Evolutionary conservation across 331 rosid species (phyloP), one percentile per base, ranked within the genome.

Genomic region (Pyrus hybrid): DNA sequence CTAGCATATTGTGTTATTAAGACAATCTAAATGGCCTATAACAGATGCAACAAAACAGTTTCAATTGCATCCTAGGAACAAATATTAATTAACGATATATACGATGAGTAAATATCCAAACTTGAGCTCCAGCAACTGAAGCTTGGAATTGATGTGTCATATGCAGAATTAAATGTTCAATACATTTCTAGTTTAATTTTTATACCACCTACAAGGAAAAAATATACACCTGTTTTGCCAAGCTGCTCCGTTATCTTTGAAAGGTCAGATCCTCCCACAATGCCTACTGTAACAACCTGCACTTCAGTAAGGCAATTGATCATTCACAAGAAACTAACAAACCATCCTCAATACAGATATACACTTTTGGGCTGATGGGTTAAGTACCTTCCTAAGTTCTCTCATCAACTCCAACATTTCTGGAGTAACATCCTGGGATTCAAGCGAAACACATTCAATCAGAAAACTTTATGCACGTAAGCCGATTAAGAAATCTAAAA

Each of bases 211-310:
- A 18, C 9, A 49, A 70, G 4, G 3, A 57, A 56, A 18, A 25
- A 60, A 20, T 25, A 33, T 69, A 71, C 80, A 87, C 99, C 97
- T 82, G 99, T 86, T 21, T 66, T 80, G 18, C 99, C 99, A 56
- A 95, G 97, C 86, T 95, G 99, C 86, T 90, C 99, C 18, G 97
- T 83, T 70, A 94, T 90, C 92, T 94, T 94, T 61, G 37, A 5
- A 69, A 92, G 91, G 79, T 94, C 96, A 70, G 99, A 95, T 70
- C 99, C 99, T 53, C 99, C 99, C 60, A 95, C 99, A 77, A 95
- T 93, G 66, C 97, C 99, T 35, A 95, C 93, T 2, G 91, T 86
- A 58, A 95, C 86, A 71, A 86, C 83, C 99, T 95, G 87, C 54
- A 77, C 43, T 28, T 35, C 29, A 77, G 57, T 63, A 81, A n/a